Evolutionary conservation across 331 rosid genomes (phyloP).

Genomic region (Rhamnella rubrinervis): DNA sequence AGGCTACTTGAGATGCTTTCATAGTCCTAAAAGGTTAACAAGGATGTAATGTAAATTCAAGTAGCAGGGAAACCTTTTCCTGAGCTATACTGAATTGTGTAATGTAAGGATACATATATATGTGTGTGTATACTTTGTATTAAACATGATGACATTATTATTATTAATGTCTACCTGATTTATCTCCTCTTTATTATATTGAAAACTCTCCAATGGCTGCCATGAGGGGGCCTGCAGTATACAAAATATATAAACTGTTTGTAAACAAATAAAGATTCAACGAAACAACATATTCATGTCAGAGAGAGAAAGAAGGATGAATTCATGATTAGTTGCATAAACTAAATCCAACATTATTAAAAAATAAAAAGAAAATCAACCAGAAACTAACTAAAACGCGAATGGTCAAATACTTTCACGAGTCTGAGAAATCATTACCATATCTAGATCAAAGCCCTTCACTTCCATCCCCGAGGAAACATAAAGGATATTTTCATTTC

Average conservation of each 20-base stretch:
- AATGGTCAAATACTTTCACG: neutral
- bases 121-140: neutral
- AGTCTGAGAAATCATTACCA: slow-evolving; percentile 53
- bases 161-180: slow-evolving; percentile 61
- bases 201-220: slow-evolving; percentile 66
- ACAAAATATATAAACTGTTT: neutral
- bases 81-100: too few relatives aligned
- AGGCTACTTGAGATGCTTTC: too few relatives aligned
- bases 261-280: slow-evolving; percentile 15
- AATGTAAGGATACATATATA: too few relatives aligned
- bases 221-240: slow-evolving; percentile 55
- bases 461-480: slow-evolving; percentile 82
- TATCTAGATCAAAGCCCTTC: slow-evolving; percentile 76
- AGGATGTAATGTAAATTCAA: too few relatives aligned
- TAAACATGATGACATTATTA: neutral
- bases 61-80: too few relatives aligned
- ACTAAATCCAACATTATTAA: neutral
- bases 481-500: slow-evolving; percentile 73
- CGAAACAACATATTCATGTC: neutral
- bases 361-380: slow-evolving; percentile 7
- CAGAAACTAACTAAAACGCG: neutral
- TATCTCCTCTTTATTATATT: slow-evolving; percentile 89
- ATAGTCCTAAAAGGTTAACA: too few relatives aligned
- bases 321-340: neutral
- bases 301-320: slow-evolving; percentile 6